A percentile compares a stretch with the other conserved stretches of the same genome.
phyloP scores from a whole-genome alignment of 495 filamentous ascomycete genomes.

The Lentithecium fluviatile region DNA sequence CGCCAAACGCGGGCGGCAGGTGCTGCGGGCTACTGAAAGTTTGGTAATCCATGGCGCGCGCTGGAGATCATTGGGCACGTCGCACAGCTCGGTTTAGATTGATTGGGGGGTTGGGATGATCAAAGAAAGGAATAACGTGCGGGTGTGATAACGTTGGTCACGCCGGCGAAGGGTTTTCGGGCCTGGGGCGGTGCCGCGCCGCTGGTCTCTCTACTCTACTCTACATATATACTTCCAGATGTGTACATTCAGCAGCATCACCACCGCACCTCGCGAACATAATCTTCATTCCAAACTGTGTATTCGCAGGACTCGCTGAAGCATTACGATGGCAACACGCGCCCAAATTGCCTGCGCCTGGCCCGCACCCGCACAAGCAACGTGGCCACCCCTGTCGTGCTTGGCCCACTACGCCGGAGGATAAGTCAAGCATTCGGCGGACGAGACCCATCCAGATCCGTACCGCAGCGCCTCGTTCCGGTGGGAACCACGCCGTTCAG shows the following conservation, averaged over 20 bases:
- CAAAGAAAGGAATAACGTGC: slow-evolving; percentile 20
- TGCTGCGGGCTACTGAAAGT: slow-evolving; percentile 33
- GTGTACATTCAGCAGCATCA: too few species aligned
- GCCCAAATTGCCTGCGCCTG: neutral
- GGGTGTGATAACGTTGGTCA: slow-evolving; percentile 22
- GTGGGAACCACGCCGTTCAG: neutral
- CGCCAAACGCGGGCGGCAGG: slow-evolving; percentile 24
- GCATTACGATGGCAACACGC: too few species aligned
- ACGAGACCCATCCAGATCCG: slow-evolving; percentile 18
- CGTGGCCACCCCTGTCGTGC: slow-evolving; percentile 20
- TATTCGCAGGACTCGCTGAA: too few species aligned
- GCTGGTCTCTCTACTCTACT: too few species aligned
- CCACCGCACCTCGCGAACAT: too few species aligned
- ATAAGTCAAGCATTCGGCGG: slow-evolving; percentile 19
- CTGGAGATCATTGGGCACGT: slow-evolving; percentile 32
- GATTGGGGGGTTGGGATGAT: slow-evolving; percentile 29
- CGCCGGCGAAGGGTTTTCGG: too few species aligned
- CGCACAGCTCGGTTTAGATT: slow-evolving; percentile 36
- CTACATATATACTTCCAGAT: too few species aligned
- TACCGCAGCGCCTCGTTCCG: neutral
- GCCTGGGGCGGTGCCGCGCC: too few species aligned
- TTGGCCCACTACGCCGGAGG: slow-evolving; percentile 29
- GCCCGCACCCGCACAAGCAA: neutral
- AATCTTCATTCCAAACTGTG: too few species aligned
- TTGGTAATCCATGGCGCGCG: slow-evolving; percentile 38